Evolutionary conservation across 768 basidiomycete species (phyloP).

Genomic region (Tremella mesenterica): DNA sequence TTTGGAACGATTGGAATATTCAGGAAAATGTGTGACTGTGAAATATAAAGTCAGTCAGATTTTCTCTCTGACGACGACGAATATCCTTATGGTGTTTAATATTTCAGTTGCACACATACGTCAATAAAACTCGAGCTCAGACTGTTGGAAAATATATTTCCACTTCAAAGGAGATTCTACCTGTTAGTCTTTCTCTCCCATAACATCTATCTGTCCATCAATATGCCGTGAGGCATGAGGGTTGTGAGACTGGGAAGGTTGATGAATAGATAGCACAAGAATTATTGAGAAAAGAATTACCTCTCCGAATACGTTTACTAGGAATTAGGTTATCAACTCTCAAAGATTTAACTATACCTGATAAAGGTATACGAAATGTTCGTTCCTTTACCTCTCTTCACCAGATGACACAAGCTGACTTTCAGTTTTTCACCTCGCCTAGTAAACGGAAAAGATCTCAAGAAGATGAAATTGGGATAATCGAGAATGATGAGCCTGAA

Average conservation of each 20-base stretch:
- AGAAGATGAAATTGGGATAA: no score
- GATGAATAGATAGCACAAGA: conserved; percentile 62
- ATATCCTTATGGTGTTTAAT: no score
- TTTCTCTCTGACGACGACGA: no score
- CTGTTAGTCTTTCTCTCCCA: conserved; percentile 48
- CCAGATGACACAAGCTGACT: conserved; percentile 47
- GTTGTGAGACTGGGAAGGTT: no score
- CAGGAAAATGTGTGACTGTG: conserved; percentile 77
- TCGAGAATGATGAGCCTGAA: no score
- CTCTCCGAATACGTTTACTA: conserved; percentile 70
- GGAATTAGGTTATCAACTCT: conserved; percentile 82
- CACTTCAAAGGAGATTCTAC: conserved; percentile 67
- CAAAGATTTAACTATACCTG: conserved; percentile 61
- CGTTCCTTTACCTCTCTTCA: conserved; percentile 54
- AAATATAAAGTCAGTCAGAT: conserved; percentile 60
- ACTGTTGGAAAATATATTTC: conserved; percentile 68
- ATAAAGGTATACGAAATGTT: conserved; percentile 65
- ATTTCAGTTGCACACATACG: conserved; percentile 62
- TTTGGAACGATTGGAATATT: conserved; percentile 69
- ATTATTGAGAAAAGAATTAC: conserved; percentile 68
- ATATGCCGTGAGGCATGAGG: no score
- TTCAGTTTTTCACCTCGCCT: conserved; percentile 40
- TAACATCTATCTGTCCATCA: not conserved
- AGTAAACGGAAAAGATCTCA: conserved; percentile 15
- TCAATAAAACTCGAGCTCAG: conserved; percentile 64